Base-by-base conservation (phyloP, 1,139 yeast genomes). In the Lodderomyces elongisporus region DNA sequence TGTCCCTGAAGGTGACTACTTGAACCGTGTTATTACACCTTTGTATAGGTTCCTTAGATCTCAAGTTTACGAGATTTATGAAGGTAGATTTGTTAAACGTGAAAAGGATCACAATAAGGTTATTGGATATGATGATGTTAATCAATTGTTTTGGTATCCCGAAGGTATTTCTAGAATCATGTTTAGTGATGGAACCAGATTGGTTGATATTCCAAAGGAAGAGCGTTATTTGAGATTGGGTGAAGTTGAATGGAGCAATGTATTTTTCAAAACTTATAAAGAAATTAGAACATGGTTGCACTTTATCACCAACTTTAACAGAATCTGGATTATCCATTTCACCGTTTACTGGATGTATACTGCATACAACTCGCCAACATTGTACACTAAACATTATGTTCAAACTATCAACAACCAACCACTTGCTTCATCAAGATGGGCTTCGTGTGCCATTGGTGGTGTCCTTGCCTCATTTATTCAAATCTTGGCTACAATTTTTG, bases 271-370 rank as follows among this genome's bases (percentile, higher is more conserved):
- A 68, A 91, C 98, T 39, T 91, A 87, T 66, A 85, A 83, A 58
- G 98, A 91, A 70, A 79, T 88, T 42, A 87, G 98, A 70, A 85
- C 98, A 27, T 91, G 98, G 98, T 85, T 91, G 66, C 98, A 91
- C 66, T 65, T 91, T 64, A 69, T 89, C 43, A 88, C 95, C 53
- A 91, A 91, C 66, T 91, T 89, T 68, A 89, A 89, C 72, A 93
- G 98, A 77, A 88, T 91, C 55, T 91, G 98, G 97, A 74, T 91
- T 54, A 79, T 89, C 49, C 98, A 91, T 62, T 77, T 83, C 48
- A 77, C 94, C 44, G 57, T 85, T 49, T 91, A 74, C 67, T 91
- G 96, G 96, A 87, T 88, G 83, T 91, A 88, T 63, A 74, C 81
- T 51, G 89, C 96, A 35, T 91, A 79, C 70, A 87, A 85, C 67